Percentiles rank a stretch among this genome's conserved stretches.
Evolutionary conservation across 805 yeast genomes (phyloP).

Genomic region (Ogataea henricii): DNA sequence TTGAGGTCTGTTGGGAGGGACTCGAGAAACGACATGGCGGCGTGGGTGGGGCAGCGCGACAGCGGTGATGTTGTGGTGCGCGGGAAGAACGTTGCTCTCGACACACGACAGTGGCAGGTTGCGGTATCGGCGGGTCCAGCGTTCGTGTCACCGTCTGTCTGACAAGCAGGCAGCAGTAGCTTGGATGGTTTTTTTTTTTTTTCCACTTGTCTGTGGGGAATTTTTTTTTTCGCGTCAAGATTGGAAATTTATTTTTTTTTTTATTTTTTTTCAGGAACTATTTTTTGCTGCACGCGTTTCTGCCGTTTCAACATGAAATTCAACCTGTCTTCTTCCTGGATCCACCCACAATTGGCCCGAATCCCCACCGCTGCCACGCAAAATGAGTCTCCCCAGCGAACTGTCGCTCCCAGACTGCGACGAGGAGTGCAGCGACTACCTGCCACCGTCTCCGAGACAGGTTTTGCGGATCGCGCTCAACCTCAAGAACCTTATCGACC

Average conservation of each 20-base stretch:
- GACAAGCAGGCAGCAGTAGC: no score
- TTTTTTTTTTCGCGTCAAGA: background rate
- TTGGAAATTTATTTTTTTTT: background rate
- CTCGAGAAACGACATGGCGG: slow-evolving; percentile 23
- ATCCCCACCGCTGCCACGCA: background rate
- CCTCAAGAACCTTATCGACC: slow-evolving; percentile 71
- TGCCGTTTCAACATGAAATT: background rate
- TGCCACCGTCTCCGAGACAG: slow-evolving; percentile 65
- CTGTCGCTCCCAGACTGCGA: slow-evolving; percentile 28
- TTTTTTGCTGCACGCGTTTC: background rate
- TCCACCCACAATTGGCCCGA: background rate
- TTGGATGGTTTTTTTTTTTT: no score
- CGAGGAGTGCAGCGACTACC: slow-evolving; percentile 36
- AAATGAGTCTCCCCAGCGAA: slow-evolving; percentile 6
- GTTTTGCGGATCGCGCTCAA: slow-evolving; percentile 69
- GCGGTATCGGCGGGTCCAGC: no score
- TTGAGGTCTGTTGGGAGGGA: slow-evolving; percentile 30
- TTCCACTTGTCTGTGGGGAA: slow-evolving; percentile 8
- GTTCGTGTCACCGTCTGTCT: no score
- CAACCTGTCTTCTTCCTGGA: background rate
- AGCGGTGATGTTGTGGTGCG: background rate
- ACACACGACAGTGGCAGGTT: no score
- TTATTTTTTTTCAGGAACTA: background rate
- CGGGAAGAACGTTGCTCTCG: no score
- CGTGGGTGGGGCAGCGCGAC: background rate